A percentile compares a stretch with the other conserved stretches of the same genome.
Conservation (phyloP, 192 early-diverging fungal genomes). For the Mortierella hygrophila region DNA sequence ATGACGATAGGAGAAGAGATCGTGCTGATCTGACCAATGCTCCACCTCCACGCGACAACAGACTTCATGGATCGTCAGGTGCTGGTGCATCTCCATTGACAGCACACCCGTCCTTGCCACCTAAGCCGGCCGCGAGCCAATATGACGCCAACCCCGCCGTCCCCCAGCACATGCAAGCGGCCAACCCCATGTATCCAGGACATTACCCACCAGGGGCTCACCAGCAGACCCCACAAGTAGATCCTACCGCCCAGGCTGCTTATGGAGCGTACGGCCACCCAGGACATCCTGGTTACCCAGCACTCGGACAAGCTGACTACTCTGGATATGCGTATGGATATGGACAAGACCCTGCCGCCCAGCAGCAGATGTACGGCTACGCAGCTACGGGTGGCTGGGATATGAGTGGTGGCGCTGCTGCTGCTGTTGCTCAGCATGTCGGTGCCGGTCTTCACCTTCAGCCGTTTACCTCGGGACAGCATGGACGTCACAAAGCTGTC, state of each 20-base stretch:
- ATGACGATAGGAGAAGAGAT: conserved; percentile 58
- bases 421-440: conserved; percentile 25
- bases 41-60: conserved; percentile 49
- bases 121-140: conserved; percentile 45
- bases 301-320: conserved; percentile 44
- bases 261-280: conserved; percentile 36
- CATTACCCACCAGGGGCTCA: conserved; percentile 45
- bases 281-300: conserved; percentile 14
- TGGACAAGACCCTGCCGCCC: conserved; percentile 41
- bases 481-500: conserved; percentile 62
- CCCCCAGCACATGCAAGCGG: conserved; percentile 24
- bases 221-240: conserved; percentile 42
- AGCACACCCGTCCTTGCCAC: conserved; percentile 51
- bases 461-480: conserved; percentile 57
- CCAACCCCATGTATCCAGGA: conserved; percentile 38
- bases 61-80: conserved; percentile 42
- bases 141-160: conserved; percentile 53
- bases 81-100: conserved; percentile 35
- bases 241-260: conserved; percentile 25
- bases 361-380: conserved; percentile 37
- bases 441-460: conserved; percentile 33
- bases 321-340: conserved; percentile 53
- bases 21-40: conserved; percentile 24
- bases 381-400: conserved; percentile 43
- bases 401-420: conserved; percentile 20